Percentiles rank a stretch among this genome's conserved stretches.
Evolutionary conservation across 345 rosid genomes (phyloP).

Genomic region (Lepidium didymum): DNA sequence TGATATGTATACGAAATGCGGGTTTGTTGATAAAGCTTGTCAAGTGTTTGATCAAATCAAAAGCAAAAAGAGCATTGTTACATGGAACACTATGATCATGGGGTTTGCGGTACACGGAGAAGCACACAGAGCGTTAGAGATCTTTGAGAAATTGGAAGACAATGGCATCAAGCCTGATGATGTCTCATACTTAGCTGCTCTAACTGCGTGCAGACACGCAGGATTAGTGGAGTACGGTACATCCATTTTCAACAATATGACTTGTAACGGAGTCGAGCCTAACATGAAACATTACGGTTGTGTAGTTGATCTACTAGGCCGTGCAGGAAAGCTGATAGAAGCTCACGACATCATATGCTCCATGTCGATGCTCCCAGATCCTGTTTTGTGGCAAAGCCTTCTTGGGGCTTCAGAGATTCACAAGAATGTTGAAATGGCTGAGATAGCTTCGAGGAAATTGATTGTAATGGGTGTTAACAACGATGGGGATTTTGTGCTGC

Average conservation of each 20-base stretch:
- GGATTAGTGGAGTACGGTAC: conserved; percentile 75
- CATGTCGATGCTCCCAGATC: conserved; percentile 56
- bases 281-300: conserved; percentile 77
- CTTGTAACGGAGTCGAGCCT: conserved; percentile 37
- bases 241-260: conserved; percentile 53
- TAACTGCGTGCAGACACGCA: conserved; percentile 75
- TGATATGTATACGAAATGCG: conserved; percentile 83
- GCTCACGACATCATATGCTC: conserved; percentile 59
- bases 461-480: conserved; percentile 65
- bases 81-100: conserved; percentile 94
- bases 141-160: conserved; percentile 45
- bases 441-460: conserved; percentile 51
- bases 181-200: conserved; percentile 55
- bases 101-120: conserved; percentile 80
- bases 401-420: conserved; percentile 75
- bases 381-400: conserved; percentile 78
- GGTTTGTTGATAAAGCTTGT: conserved; percentile 61
- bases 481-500: conserved; percentile 70
- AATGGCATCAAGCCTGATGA: conserved; percentile 48
- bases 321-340: conserved; percentile 66
- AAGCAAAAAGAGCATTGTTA: conserved; percentile 43
- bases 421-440: conserved; percentile 67
- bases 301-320: conserved; percentile 72
- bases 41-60: conserved; percentile 46
- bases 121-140: conserved; percentile 51